Percentiles rank a stretch among this genome's conserved stretches.
Evolutionary conservation across 2,329 filamentous ascomycete genomes (phyloP).

Genomic region (Gaeumannomyces tritici): DNA sequence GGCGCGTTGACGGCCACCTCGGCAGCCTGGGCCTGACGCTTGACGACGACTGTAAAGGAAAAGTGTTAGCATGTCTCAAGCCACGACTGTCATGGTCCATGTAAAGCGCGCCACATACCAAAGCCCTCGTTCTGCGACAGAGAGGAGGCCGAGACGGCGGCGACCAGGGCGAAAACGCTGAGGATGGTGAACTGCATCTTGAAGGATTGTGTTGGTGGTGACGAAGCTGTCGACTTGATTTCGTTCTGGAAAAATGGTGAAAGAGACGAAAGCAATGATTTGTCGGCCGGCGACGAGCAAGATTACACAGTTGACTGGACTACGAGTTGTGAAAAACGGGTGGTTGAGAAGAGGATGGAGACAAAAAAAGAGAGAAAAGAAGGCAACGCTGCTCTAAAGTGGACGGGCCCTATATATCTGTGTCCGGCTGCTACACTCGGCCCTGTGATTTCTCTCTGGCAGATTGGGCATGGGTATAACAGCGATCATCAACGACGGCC

Average conservation of each 20-base stretch:
- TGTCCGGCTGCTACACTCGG: no score
- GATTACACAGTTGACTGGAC: slow-evolving; percentile 16
- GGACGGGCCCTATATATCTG: background rate
- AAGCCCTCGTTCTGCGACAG: slow-evolving; percentile 8
- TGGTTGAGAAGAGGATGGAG: slow-evolving; percentile 8
- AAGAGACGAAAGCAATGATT: slow-evolving; percentile 15
- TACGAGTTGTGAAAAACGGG: slow-evolving; percentile 14
- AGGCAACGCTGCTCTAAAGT: background rate
- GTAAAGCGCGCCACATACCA: slow-evolving; percentile 11
- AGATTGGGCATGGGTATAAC: background rate
- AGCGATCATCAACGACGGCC: slow-evolving; percentile 7
- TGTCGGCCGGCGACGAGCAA: slow-evolving; percentile 44
- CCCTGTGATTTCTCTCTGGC: background rate
- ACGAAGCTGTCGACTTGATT: background rate
- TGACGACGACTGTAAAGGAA: slow-evolving; percentile 19
- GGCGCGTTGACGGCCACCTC: slow-evolving; percentile 24
- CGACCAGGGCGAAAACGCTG: slow-evolving; percentile 34
- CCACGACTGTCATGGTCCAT: background rate
- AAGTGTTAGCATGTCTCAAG: background rate
- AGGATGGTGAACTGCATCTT: slow-evolving; percentile 45
- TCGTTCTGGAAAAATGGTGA: background rate
- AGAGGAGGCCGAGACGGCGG: slow-evolving; percentile 24
- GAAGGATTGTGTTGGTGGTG: slow-evolving; percentile 15
- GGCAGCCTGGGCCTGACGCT: slow-evolving; percentile 18
- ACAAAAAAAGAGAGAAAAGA: slow-evolving; percentile 5